phyloP scores from a whole-genome alignment of 345 rosid genomes.

The Populus euphratica region DNA sequence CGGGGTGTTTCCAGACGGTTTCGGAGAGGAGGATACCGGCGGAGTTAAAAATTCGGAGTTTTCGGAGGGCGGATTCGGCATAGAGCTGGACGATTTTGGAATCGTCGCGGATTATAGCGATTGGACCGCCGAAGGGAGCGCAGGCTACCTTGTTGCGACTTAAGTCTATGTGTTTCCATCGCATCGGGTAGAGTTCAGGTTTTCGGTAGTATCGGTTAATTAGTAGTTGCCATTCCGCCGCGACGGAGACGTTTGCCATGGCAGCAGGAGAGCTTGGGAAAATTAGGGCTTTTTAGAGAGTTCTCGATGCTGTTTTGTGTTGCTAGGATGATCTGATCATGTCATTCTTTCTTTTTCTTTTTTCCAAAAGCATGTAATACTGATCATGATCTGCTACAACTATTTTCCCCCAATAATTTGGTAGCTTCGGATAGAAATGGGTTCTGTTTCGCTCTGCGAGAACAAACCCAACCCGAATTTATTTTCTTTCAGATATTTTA shows the following conservation, averaged over 20 bases:
- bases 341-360: not conserved
- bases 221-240: slow-evolving; percentile 98
- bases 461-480: not conserved
- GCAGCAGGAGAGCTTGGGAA: not conserved
- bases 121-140: slow-evolving; percentile 89
- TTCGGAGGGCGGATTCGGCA: slow-evolving; percentile 93
- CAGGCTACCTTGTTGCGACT: slow-evolving; percentile 89
- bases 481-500: not conserved
- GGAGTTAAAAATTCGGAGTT: slow-evolving; percentile 89
- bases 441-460: not conserved
- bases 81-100: slow-evolving; percentile 97
- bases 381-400: not conserved
- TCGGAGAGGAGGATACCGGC: slow-evolving; percentile 76
- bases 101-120: slow-evolving; percentile 93
- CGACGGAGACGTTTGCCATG: slow-evolving; percentile 91
- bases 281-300: not conserved
- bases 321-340: not conserved
- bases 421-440: not conserved
- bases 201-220: slow-evolving; percentile 79
- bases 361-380: not conserved
- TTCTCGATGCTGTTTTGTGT: not conserved
- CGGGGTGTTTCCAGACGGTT: slow-evolving; percentile 89
- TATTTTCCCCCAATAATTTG: not conserved
- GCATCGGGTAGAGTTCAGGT: slow-evolving; percentile 79
- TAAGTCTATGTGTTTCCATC: slow-evolving; percentile 85